Evolutionary conservation across 2,329 filamentous ascomycete species (phyloP), one percentile per base, ranked within the genome.

Genomic region (Beauveria varroae): DNA sequence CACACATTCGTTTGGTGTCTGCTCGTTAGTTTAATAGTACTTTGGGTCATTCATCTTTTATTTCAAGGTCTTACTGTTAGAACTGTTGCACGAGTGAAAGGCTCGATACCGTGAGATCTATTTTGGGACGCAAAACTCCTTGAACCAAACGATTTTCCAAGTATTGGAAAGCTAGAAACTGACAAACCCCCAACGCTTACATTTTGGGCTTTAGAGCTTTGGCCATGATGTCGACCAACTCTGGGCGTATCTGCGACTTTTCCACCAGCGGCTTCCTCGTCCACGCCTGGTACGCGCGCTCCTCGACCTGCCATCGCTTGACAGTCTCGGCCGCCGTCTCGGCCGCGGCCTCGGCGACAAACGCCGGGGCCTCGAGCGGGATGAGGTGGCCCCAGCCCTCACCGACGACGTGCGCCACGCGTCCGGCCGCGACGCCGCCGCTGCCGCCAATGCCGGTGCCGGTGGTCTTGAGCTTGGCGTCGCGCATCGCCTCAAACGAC

Each of bases 311-410:
- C 84, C 86, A 89, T 30, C 77, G 72, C 47, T 74, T 70, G 64
- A 89, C 65, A 70, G 88, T 85, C n/a, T 69, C 67, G 0, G 72
- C 78, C 60, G 90, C 72, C 79, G 86, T 90, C 28, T 71, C 69
- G 0, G 81, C 81, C 0, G 83, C 80, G 20, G 81, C 73, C 62
- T 82, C 77, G 1, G 91, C 93, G 64, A 87, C 89, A 68, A 84
- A 78, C 2, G 68, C 76, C 0, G 90, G 89, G 44, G 83, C 82
- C 73, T 96, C 92, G 84, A 96, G 90, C 0, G 93, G 88, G 30
- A 97, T 84, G 47, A 97, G 73, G 73, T 98, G 93, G 0, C 93
- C 91, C 6, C 81, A 79, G 0, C 81, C 81, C 30, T 87, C 75
- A 8, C 95, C 74, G 18, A 85, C 77, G 5, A 90, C 81, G 65